Evolutionary conservation across 345 rosid genomes (phyloP), one percentile per base, ranked within the genome.

Genomic region (Eucalyptus fibrosa): DNA sequence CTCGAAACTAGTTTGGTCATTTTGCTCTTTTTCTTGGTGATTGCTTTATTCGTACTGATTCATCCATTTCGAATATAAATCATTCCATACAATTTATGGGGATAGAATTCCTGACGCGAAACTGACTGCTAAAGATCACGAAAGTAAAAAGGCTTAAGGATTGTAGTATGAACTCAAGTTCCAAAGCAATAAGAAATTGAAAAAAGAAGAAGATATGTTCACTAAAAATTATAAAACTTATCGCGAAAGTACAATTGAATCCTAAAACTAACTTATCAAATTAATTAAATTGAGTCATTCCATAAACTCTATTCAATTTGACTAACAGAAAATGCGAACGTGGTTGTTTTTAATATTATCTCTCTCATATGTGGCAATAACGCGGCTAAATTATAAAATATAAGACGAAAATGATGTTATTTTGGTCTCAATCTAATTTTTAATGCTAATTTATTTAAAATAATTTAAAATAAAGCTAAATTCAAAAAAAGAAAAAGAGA

Each of bases 171-270:
- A 28, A 60, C 67, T 28, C 32, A 0, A 28, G 67, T 60, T 60
- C 16, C 14, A 60, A 11, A 6, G 7, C 30, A 12, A 60, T 60
- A 28, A 1, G 67, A 60, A 60, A 53, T 19, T 53, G 24, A 0
- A 53, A n/a, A 8, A 8, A 3, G 0, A 8, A 19, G 0, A 8
- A 53, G 9, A 53, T 8, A 53, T 7, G 2, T 53, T 3, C 1
- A 19, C 26, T 19, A 2, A 53, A 53, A 53, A 19, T 19, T 0
- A 0, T 8, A 53, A 19, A 53, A 19, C 1, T 53, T 53, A 53
- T 53, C 0, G 0, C 2, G 0, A 19, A 19, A 3, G 2, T 53
- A 1, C 0, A 53, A 53, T 53, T 1, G 24, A 19, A 0, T 19
- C 24, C 0, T 8, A 53, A 53, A 19, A 53, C 10, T 3, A 53